A percentile compares a stretch with the other conserved stretches of the same genome.
These are phyloP conservation scores for Mucor sp. DNA, from an alignment of 371 early-diverging fungal genomes.

Conservation along the genomic window DNA sequence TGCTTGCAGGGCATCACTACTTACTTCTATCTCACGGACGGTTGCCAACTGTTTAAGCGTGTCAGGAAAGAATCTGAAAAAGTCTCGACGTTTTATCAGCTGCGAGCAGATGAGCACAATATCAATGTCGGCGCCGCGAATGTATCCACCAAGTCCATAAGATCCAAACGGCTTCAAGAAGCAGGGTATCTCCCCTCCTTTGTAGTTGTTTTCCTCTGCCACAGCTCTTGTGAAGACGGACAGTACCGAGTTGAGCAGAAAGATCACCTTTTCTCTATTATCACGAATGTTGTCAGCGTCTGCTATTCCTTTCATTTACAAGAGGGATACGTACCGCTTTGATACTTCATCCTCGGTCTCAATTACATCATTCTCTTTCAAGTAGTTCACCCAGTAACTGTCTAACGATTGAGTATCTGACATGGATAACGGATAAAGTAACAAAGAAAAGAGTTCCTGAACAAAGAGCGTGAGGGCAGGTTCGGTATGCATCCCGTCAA, in stretches of 20 bases:
- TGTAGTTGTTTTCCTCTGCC: slow-evolving; percentile 1
- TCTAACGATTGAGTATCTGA: not conserved
- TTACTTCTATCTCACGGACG: slow-evolving; percentile 35
- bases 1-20: not conserved
- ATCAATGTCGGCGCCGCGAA: slow-evolving; percentile 39
- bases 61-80: slow-evolving; percentile 25
- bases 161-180: slow-evolving; percentile 42
- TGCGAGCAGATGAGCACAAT: slow-evolving; percentile 30
- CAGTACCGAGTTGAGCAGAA: not conserved
- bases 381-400: slow-evolving; percentile 10
- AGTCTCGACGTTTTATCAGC: slow-evolving; percentile 21
- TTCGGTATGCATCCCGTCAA: not conserved
- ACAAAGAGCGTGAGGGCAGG: not conserved
- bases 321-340: slow-evolving; percentile 4
- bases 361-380: not conserved
- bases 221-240: not conserved
- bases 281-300: not conserved
- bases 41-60: slow-evolving; percentile 21
- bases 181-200: slow-evolving; percentile 13
- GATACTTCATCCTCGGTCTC: slow-evolving; percentile 13
- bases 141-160: slow-evolving; percentile 38
- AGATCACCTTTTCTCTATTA: slow-evolving; percentile 7
- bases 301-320: not conserved
- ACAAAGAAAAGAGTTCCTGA: not conserved
- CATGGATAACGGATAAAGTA: not conserved